These are phyloP conservation scores for Anaeramoeba ignava DNA, from an alignment of 78 protist species.

Conservation along the genomic window DNA sequence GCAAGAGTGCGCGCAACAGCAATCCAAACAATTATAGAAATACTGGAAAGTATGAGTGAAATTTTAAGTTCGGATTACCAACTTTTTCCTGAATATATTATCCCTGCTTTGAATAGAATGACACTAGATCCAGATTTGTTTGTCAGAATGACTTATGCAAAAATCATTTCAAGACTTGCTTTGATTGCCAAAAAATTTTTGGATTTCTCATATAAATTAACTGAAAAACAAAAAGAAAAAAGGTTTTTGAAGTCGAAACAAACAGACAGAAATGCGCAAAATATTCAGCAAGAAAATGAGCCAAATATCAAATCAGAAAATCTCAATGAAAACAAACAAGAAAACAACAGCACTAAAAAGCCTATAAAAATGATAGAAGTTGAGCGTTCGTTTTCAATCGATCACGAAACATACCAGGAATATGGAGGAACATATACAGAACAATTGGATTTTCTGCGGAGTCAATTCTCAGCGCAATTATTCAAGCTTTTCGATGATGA, in stretches of 20 bases:
- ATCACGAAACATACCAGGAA: not conserved
- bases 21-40: not conserved
- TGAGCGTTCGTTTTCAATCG: too few species aligned
- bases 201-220: not conserved
- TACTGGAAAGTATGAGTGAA: not conserved
- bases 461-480: not conserved
- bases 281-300: too few species aligned
- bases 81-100: not conserved
- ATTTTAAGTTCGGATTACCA: not conserved
- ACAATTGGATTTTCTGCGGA: not conserved
- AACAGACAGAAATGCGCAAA: too few species aligned
- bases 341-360: too few species aligned
- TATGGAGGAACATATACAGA: not conserved
- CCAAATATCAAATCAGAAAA: too few species aligned
- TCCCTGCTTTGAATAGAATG: not conserved
- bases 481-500: not conserved
- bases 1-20: not conserved
- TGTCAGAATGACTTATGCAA: not conserved
- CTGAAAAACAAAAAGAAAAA: too few species aligned
- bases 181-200: not conserved
- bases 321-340: not conserved
- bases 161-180: not conserved
- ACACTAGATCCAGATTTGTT: not conserved
- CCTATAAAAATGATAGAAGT: too few species aligned
- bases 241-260: too few species aligned